Conservation (phyloP, 495 filamentous ascomycete species). For the Hypoxylon subgilvum region DNA sequence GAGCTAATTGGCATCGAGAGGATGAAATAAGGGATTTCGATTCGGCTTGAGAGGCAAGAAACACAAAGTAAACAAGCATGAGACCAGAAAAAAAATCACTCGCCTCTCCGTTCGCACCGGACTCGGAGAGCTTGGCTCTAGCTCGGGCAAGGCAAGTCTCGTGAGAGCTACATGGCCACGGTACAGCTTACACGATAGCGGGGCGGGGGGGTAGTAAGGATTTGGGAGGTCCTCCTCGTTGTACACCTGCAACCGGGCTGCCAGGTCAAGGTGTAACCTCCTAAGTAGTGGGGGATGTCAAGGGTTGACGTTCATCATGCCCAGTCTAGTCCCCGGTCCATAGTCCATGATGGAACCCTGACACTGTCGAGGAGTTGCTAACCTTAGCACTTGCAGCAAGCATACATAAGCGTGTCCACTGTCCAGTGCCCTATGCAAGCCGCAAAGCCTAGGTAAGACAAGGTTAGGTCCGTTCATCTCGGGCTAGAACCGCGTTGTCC, state of each 20-base stretch:
- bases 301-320: too few relatives aligned
- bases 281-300: conserved; percentile 25
- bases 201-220: conserved; percentile 1
- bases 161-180: conserved; percentile 11
- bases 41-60: not conserved
- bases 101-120: conserved; percentile 8
- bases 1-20: not conserved
- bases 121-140: conserved; percentile 26
- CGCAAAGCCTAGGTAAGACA: too few relatives aligned
- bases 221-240: not conserved
- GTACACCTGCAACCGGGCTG: conserved; percentile 17
- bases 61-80: conserved; percentile 4
- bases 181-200: conserved; percentile 18
- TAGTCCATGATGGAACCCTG: conserved; percentile 18
- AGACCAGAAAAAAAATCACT: conserved; percentile 20
- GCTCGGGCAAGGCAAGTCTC: conserved; percentile 22
- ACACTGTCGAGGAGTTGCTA: conserved; percentile 10
- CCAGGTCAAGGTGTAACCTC: conserved; percentile 23
- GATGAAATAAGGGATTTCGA: not conserved
- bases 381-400: conserved; percentile 6
- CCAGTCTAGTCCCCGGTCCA: conserved; percentile 18
- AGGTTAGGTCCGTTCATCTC: not conserved
- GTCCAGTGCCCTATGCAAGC: too few relatives aligned
- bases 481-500: conserved; percentile 25
- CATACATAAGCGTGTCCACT: too few relatives aligned